Evolutionary conservation across 2,329 filamentous ascomycete genomes (phyloP).

Genomic region (Pseudocercospora fuligena): DNA sequence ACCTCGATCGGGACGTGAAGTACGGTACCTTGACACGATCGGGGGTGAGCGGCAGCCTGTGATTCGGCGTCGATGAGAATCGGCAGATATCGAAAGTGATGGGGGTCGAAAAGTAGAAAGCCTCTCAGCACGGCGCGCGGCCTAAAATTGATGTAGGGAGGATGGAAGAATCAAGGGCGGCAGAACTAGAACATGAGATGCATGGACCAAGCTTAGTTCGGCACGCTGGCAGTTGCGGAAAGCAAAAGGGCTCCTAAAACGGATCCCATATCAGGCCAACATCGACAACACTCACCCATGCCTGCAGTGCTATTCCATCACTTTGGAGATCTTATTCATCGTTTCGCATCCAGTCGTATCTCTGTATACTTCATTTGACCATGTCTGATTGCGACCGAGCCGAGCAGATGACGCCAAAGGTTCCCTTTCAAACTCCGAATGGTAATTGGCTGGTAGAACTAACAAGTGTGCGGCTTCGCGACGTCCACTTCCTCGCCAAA

Average conservation of each 20-base stretch:
- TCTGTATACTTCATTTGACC: not conserved
- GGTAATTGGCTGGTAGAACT: not conserved
- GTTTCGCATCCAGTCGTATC: not conserved
- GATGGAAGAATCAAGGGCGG: not conserved
- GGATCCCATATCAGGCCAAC: not conserved
- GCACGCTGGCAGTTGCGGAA: not conserved
- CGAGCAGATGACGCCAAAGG: slow-evolving; percentile 1
- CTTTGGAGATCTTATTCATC: not conserved
- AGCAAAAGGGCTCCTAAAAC: not conserved
- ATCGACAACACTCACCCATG: not conserved
- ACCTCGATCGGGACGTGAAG: slow-evolving; percentile 1
- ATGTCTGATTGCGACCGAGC: slow-evolving; percentile 1
- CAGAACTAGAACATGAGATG: not conserved
- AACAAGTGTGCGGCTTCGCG: not conserved
- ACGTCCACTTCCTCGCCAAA: not conserved
- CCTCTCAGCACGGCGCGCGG: not conserved
- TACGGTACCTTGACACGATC: not conserved
- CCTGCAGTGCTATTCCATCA: not conserved
- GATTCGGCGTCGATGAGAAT: not conserved
- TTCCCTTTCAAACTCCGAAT: not conserved
- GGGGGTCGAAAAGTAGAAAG: not conserved
- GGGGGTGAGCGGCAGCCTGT: not conserved
- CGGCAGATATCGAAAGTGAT: slow-evolving; percentile 2
- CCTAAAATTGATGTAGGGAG: slow-evolving; percentile 10
- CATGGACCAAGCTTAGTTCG: not conserved